A percentile compares a stretch with the other conserved stretches of the same genome.
Evolutionary conservation across 2,329 filamentous ascomycete genomes (phyloP).

Genomic region (Colletotrichum australisinense): DNA sequence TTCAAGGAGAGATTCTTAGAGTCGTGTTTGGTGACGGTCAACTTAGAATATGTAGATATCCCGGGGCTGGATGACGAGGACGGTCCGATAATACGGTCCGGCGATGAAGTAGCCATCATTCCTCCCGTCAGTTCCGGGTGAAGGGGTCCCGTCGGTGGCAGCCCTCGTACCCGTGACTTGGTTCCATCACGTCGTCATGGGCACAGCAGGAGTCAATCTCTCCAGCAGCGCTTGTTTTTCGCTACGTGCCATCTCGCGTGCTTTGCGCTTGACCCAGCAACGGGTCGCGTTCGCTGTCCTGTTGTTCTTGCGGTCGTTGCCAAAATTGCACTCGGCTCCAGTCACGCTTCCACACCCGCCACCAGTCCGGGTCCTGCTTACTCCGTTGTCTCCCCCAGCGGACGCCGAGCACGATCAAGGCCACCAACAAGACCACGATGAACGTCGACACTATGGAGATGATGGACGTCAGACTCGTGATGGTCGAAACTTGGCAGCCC

Average conservation of each 20-base stretch:
- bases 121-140: slow-evolving; percentile 89
- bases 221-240: neutral
- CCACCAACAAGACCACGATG: slow-evolving; percentile 39
- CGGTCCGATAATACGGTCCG: slow-evolving; percentile 69
- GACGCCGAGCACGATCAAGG: slow-evolving; percentile 34
- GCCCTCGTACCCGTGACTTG: slow-evolving; percentile 11
- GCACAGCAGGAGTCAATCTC: neutral
- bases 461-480: slow-evolving; percentile 51
- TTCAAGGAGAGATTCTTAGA: slow-evolving; percentile 76
- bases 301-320: neutral
- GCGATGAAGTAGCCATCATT: slow-evolving; percentile 89
- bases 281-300: slow-evolving; percentile 35
- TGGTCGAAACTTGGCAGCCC: slow-evolving; percentile 55
- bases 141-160: slow-evolving; percentile 36
- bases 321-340: neutral
- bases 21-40: slow-evolving; percentile 82
- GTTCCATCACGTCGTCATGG: neutral
- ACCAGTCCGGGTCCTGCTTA: slow-evolving; percentile 36
- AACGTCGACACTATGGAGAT: slow-evolving; percentile 48
- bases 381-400: slow-evolving; percentile 29
- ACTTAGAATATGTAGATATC: slow-evolving; percentile 83
- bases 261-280: slow-evolving; percentile 34
- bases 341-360: slow-evolving; percentile 36
- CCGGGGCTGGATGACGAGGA: slow-evolving; percentile 52
- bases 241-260: no score